Percentiles rank a stretch among this genome's conserved stretches.
Evolutionary conservation across 139 green algal genomes (phyloP).

Genomic region (Coelastrella sp.): DNA sequence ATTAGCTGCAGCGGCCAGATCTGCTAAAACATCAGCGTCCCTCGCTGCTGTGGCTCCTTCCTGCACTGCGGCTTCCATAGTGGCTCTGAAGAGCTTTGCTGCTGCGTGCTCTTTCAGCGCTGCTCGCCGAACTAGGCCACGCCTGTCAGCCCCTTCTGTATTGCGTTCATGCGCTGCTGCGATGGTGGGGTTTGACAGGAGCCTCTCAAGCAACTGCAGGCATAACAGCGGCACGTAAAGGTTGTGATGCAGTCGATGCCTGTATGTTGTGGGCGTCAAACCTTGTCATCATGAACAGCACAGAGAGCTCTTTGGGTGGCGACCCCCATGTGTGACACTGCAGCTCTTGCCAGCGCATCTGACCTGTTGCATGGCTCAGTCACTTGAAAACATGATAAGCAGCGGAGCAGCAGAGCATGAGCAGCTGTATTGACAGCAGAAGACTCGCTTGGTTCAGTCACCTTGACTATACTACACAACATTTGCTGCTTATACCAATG

Average conservation of each 20-base stretch:
- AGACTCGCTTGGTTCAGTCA: too few relatives aligned
- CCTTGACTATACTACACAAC: too few relatives aligned
- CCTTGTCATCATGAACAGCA: too few relatives aligned
- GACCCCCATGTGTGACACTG: too few relatives aligned
- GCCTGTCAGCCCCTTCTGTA: conserved; percentile 4
- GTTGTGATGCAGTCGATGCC: neutral
- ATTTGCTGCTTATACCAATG: too few relatives aligned
- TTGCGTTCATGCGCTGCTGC: neutral
- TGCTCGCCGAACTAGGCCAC: conserved; percentile 47
- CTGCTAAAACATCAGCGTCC: neutral
- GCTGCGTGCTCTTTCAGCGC: conserved; percentile 66
- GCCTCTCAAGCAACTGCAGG: conserved; percentile 64
- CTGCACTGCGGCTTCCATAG: conserved; percentile 5
- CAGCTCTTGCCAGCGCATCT: too few relatives aligned
- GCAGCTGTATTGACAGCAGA: too few relatives aligned
- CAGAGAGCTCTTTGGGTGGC: too few relatives aligned
- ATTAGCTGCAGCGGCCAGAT: neutral
- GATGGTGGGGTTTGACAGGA: conserved; percentile 76
- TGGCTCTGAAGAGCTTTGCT: conserved; percentile 54
- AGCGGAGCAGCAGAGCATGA: too few relatives aligned
- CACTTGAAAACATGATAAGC: too few relatives aligned
- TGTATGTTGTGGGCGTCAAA: neutral
- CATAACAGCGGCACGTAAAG: neutral
- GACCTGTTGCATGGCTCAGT: too few relatives aligned
- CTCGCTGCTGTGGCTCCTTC: neutral